Evolutionary conservation across 176 grass and related monocot species (phyloP).

Genomic region (Sorghum bicolor): Sorghum_bicolor_NCBIv3 NC_012873.2:65703001-65703500

Average conservation of each 20-base stretch:
- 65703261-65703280: neutral
- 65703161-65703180: neutral
- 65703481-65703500: no score
- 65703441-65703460: neutral
- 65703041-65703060: no score
- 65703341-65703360: slow-evolving; percentile 13
- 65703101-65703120: no score
- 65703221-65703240: no score
- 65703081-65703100: no score
- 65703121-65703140: no score
- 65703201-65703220: neutral
- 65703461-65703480: no score
- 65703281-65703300: neutral
- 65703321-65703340: neutral
- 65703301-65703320: neutral
- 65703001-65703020: no score
- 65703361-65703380: slow-evolving; percentile 24
- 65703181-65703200: neutral
- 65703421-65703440: neutral
- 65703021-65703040: no score
- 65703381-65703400: slow-evolving; percentile 30
- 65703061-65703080: no score
- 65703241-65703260: neutral
- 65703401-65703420: neutral
- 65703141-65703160: no score